phyloP scores from a whole-genome alignment of 2,329 filamentous ascomycete genomes.

The Apiospora phragmitis region DNA sequence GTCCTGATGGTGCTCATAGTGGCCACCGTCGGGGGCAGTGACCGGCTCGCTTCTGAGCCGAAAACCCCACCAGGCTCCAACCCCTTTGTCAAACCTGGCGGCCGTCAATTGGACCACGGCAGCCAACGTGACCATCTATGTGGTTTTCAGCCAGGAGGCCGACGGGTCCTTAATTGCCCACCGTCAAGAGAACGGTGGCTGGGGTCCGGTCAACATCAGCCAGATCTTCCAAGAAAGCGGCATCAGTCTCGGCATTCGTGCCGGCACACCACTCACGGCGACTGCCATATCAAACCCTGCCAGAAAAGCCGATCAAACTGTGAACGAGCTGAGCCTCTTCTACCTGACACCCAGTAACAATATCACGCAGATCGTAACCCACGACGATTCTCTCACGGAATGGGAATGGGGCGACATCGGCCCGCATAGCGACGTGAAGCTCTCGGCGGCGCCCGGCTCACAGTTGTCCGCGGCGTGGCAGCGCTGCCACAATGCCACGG shows the following conservation, averaged over 20 bases:
- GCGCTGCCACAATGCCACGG: background rate
- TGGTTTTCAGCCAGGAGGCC: constrained; percentile 9
- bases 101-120: constrained; percentile 13
- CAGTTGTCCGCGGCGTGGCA: constrained; percentile 11
- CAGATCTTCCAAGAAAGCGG: constrained; percentile 10
- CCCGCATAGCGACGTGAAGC: constrained; percentile 9
- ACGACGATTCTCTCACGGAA: background rate
- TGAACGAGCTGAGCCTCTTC: constrained; percentile 12
- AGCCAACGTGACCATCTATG: background rate
- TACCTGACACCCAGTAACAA: constrained; percentile 10
- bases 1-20: background rate
- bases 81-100: constrained; percentile 2
- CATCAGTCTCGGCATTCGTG: background rate
- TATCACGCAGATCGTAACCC: constrained; percentile 11
- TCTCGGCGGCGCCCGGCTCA: constrained; percentile 9
- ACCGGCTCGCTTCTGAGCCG: background rate
- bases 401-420: constrained; percentile 13
- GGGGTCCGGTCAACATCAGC: constrained; percentile 11
- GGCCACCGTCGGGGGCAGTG: background rate
- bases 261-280: constrained; percentile 5
- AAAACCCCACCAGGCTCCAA: background rate
- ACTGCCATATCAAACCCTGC: background rate
- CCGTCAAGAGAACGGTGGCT: background rate
- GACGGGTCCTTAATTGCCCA: constrained; percentile 13
- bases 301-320: background rate